Evolutionary conservation across 352 stramenopile species (phyloP).

Genomic region (Phytophthora crassamura): DNA sequence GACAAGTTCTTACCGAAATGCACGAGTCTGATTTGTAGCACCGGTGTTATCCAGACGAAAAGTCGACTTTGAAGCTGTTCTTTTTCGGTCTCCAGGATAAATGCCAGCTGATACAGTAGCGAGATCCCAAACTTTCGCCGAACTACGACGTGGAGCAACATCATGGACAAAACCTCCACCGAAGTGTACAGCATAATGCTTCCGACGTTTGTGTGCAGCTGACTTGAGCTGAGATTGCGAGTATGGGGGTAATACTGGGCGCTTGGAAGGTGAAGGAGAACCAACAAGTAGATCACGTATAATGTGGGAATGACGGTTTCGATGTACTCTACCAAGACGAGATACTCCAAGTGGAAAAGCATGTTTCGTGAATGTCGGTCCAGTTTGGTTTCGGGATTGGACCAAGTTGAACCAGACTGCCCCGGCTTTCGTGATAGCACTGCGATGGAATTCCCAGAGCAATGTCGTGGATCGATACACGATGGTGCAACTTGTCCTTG

Average conservation of each 20-base stretch:
- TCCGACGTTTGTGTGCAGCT: not conserved
- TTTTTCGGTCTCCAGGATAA: constrained; percentile 44
- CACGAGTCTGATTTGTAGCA: constrained; percentile 32
- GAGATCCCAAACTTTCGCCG: constrained; percentile 24
- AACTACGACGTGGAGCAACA: constrained; percentile 15
- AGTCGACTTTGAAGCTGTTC: constrained; percentile 30
- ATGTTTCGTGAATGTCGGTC: not conserved
- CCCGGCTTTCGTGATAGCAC: not conserved
- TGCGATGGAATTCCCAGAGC: no score
- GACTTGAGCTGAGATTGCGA: not conserved
- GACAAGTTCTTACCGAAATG: constrained; percentile 30
- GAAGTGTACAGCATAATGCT: constrained; percentile 11
- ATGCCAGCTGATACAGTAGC: constrained; percentile 37
- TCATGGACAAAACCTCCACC: constrained; percentile 3
- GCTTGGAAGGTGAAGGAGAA: constrained; percentile 25
- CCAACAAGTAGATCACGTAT: constrained; percentile 21
- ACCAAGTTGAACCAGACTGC: not conserved
- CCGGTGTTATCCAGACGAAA: constrained; percentile 35
- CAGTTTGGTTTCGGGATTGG: not conserved
- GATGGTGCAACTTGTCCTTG: no score
- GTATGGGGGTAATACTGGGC: constrained; percentile 23
- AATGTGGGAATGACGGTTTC: constrained; percentile 24
- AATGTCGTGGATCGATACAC: no score
- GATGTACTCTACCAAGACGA: constrained; percentile 25
- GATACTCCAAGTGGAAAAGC: constrained; percentile 30